These are phyloP conservation scores for Backusella westeae DNA, from an alignment of 192 early-diverging fungal genomes.

Conservation along the genomic window DNA sequence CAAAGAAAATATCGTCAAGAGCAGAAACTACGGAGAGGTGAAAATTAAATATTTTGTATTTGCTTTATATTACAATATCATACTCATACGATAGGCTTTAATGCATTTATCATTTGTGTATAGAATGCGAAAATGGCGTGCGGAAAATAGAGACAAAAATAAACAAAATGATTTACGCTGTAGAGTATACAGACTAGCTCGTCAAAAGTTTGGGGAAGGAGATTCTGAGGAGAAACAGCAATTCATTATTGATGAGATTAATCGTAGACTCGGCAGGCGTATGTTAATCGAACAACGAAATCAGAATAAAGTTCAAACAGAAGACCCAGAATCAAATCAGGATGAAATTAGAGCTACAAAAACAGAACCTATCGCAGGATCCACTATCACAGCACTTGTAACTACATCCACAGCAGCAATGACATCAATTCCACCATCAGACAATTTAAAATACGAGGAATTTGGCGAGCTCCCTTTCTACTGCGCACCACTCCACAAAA, in stretches of 20 bases:
- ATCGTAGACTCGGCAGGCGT: slow-evolving; percentile 32
- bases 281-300: slow-evolving; percentile 10
- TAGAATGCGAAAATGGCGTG: slow-evolving; percentile 49
- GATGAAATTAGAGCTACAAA: not conserved
- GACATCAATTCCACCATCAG: not conserved
- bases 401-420: not conserved
- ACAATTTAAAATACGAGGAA: not conserved
- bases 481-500: slow-evolving; percentile 16
- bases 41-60: not conserved
- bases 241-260: slow-evolving; percentile 64
- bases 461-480: slow-evolving; percentile 16
- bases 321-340: not conserved
- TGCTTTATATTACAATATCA: too few relatives aligned
- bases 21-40: slow-evolving; percentile 42
- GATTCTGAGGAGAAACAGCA: slow-evolving; percentile 57
- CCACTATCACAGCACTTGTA: not conserved
- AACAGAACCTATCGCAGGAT: not conserved
- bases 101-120: not conserved
- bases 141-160: slow-evolving; percentile 51
- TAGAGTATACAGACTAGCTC: slow-evolving; percentile 64
- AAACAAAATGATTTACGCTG: slow-evolving; percentile 67
- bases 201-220: slow-evolving; percentile 59
- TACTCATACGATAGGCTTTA: not conserved
- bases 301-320: not conserved
- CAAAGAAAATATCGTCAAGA: slow-evolving; percentile 44